Evolutionary conservation across 768 basidiomycete genomes (phyloP).

Genomic region (Leccinum rimulosum): DNA sequence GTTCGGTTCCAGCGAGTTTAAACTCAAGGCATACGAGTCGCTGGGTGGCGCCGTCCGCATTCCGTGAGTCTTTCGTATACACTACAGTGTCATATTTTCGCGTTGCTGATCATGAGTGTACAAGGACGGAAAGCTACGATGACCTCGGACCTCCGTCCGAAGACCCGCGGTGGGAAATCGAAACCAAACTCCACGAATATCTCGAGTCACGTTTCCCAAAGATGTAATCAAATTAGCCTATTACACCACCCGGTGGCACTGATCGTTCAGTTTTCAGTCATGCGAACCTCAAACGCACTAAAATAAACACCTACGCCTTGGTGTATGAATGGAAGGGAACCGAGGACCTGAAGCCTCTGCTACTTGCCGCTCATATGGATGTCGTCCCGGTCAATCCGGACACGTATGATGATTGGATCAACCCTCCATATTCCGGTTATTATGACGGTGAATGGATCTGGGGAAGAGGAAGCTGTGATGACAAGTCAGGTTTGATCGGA

Average conservation of each 20-base stretch:
- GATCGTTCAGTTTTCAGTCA: slow-evolving; percentile 35
- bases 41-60: slow-evolving; percentile 37
- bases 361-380: slow-evolving; percentile 50
- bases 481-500: slow-evolving; percentile 38
- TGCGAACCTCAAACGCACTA: slow-evolving; percentile 45
- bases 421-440: slow-evolving; percentile 50
- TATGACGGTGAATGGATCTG: slow-evolving; percentile 45
- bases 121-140: slow-evolving; percentile 56
- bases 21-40: slow-evolving; percentile 30
- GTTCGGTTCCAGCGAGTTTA: slow-evolving; percentile 26
- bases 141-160: slow-evolving; percentile 45
- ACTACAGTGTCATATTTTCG: too few species aligned
- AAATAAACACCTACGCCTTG: slow-evolving; percentile 61
- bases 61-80: slow-evolving; percentile 18
- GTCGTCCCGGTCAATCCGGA: slow-evolving; percentile 50
- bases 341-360: slow-evolving; percentile 51
- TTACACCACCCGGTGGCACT: background rate
- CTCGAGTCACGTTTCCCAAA: slow-evolving; percentile 53
- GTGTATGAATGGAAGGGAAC: slow-evolving; percentile 59
- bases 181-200: slow-evolving; percentile 25
- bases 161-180: slow-evolving; percentile 43
- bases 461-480: slow-evolving; percentile 47
- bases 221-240: slow-evolving; percentile 36
- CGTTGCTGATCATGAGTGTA: too few species aligned
- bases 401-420: slow-evolving; percentile 44